phyloP scores from a whole-genome alignment of 2,329 filamentous ascomycete species.

The Herpotrichia juniperi region DNA sequence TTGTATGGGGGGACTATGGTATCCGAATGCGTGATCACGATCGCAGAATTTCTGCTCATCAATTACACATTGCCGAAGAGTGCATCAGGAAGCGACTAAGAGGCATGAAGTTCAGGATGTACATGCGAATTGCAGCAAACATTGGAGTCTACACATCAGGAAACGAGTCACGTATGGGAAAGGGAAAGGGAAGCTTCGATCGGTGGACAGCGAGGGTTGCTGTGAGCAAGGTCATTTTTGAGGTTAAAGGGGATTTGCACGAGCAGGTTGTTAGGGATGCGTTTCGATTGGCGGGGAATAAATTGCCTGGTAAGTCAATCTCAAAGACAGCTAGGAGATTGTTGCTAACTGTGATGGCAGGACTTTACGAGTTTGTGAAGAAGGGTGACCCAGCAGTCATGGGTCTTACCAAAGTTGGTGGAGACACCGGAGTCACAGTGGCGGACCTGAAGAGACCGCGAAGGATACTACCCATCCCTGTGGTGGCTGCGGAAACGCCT shows the following conservation, averaged over 20 bases:
- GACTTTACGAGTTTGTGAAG: slow-evolving; percentile 90
- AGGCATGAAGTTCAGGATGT: slow-evolving; percentile 90
- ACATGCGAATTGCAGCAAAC: slow-evolving; percentile 89
- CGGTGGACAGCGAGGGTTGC: slow-evolving; percentile 92
- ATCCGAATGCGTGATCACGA: slow-evolving; percentile 93
- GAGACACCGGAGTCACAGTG: slow-evolving; percentile 72
- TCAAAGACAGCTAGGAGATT: not conserved
- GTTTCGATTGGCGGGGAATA: slow-evolving; percentile 91
- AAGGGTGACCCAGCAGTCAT: slow-evolving; percentile 90
- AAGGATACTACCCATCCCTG: slow-evolving; percentile 63
- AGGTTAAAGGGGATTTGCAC: slow-evolving; percentile 89
- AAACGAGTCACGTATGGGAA: slow-evolving; percentile 98
- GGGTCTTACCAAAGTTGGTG: slow-evolving; percentile 83
- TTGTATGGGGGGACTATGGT: slow-evolving; percentile 96
- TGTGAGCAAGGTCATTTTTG: slow-evolving; percentile 90
- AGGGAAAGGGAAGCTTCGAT: slow-evolving; percentile 97
- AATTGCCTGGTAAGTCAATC: slow-evolving; percentile 79
- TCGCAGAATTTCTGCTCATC: slow-evolving; percentile 83
- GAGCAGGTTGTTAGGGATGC: slow-evolving; percentile 94
- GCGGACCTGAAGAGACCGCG: slow-evolving; percentile 84
- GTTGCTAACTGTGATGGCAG: slow-evolving; percentile 49
- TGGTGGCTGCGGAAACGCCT: slow-evolving; percentile 72
- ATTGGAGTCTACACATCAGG: slow-evolving; percentile 95
- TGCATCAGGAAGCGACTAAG: slow-evolving; percentile 88
- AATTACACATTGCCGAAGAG: slow-evolving; percentile 90